Percentiles rank a stretch among this genome's conserved stretches.
phyloP scores from a whole-genome alignment of 1,139 yeast genomes.

The Petasospora fabianii region DNA sequence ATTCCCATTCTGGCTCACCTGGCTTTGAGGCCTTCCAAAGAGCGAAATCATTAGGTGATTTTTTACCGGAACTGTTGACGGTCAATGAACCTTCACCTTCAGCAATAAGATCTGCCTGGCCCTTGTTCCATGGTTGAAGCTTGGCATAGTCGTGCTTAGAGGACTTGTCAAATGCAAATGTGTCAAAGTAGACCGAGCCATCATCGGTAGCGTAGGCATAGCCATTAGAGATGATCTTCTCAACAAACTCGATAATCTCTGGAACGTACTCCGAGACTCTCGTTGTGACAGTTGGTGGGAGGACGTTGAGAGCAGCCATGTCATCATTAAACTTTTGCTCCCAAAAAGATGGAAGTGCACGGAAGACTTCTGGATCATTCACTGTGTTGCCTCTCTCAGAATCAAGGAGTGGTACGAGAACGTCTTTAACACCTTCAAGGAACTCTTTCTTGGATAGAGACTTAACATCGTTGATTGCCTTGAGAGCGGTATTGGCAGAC shows the following conservation, averaged over 20 bases:
- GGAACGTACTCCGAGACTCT: slow-evolving; percentile 98
- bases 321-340: slow-evolving; percentile 80
- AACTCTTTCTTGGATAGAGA: slow-evolving; percentile 36
- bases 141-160: slow-evolving; percentile 85
- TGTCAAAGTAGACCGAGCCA: slow-evolving; percentile 96
- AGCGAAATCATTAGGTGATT: slow-evolving; percentile 84
- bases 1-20: slow-evolving; percentile 95
- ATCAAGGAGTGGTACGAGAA: slow-evolving; percentile 73
- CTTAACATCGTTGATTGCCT: slow-evolving; percentile 33
- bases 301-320: slow-evolving; percentile 79
- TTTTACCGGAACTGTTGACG: slow-evolving; percentile 52
- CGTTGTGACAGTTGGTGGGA: slow-evolving; percentile 81
- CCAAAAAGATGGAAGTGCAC: slow-evolving; percentile 84
- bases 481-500: slow-evolving; percentile 56
- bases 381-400: slow-evolving; percentile 67
- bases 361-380: slow-evolving; percentile 80
- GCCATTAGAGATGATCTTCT: slow-evolving; percentile 69
- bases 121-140: slow-evolving; percentile 97
- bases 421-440: slow-evolving; percentile 56
- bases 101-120: slow-evolving; percentile 75
- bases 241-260: slow-evolving; percentile 78
- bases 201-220: slow-evolving; percentile 79
- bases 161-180: slow-evolving; percentile 69
- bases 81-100: slow-evolving; percentile 95
- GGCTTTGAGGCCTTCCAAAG: slow-evolving; percentile 95